phyloP scores from a whole-genome alignment of 306 rosid species.

The Ochetophila trinervis region DNA sequence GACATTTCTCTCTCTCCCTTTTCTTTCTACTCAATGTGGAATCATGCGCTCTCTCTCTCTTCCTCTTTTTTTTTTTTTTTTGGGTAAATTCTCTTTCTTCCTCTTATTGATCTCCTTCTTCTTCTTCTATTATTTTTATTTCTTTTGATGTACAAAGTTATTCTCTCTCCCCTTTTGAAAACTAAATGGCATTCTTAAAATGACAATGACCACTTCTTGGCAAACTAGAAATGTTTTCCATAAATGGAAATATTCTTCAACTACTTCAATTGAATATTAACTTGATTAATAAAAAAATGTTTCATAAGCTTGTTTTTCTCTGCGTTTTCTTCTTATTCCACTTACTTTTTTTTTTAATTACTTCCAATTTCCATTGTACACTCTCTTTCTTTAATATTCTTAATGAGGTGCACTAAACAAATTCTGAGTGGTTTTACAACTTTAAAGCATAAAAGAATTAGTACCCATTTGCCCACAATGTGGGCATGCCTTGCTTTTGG shows the following conservation, averaged over 20 bases:
- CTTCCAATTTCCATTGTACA: background rate
- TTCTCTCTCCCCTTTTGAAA: background rate
- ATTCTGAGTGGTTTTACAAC: constrained; percentile 8
- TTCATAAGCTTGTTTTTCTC: background rate
- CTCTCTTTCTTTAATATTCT: background rate
- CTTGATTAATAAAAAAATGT: background rate
- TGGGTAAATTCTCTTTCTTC: too few species aligned
- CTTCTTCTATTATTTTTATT: background rate
- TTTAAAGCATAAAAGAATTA: constrained; percentile 11
- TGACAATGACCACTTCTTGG: constrained; percentile 1
- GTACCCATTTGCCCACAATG: too few species aligned
- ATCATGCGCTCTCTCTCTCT: too few species aligned
- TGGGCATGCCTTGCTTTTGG: too few species aligned
- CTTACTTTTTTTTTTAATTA: background rate
- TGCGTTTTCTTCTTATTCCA: background rate
- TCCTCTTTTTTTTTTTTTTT: too few species aligned
- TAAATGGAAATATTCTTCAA: constrained; percentile 24
- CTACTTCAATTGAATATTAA: background rate
- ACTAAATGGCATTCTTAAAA: background rate
- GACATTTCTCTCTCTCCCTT: too few species aligned
- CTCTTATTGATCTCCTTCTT: too few species aligned
- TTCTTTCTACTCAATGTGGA: background rate
- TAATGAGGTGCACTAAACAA: background rate
- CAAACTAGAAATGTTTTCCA: constrained; percentile 3
- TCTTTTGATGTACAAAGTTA: too few species aligned